Conservation (phyloP, 208 protist species). For the Trypanosoma congolense region DNA sequence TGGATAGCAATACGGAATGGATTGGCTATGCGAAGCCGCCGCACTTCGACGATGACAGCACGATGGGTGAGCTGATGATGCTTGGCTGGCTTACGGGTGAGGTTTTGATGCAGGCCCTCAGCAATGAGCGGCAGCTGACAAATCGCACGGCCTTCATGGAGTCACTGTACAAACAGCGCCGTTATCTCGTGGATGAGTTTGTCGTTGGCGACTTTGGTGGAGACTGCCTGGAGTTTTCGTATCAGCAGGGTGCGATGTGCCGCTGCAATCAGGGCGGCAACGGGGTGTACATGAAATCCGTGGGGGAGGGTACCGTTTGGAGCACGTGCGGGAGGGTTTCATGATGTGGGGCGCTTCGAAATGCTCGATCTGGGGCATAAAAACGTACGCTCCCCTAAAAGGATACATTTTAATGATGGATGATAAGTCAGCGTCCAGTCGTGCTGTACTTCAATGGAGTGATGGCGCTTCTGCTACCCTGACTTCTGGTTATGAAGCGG, state of each 20-base stretch:
- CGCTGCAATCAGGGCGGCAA: slow-evolving; percentile 19
- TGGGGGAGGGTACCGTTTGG: not conserved
- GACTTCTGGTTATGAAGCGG: no score
- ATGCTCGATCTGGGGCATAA: not conserved
- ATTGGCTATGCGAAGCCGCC: not conserved
- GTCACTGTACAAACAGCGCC: slow-evolving; percentile 22
- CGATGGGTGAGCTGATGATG: slow-evolving; percentile 13
- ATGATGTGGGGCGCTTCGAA: slow-evolving; percentile 4
- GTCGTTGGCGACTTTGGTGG: slow-evolving; percentile 27
- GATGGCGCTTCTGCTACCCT: no score
- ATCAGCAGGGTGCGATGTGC: slow-evolving; percentile 7
- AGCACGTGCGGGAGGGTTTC: not conserved
- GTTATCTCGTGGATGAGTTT: slow-evolving; percentile 20
- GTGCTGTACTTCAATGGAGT: no score
- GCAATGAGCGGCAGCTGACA: not conserved
- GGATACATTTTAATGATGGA: no score
- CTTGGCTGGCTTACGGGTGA: slow-evolving; percentile 1
- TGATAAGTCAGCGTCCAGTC: no score
- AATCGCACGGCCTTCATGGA: slow-evolving; percentile 4
- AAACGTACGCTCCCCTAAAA: not conserved
- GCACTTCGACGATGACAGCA: slow-evolving; percentile 12
- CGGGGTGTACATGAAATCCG: slow-evolving; percentile 6
- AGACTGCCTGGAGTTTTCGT: not conserved
- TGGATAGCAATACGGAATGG: slow-evolving; percentile 10
- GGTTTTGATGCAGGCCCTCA: not conserved